Percentiles rank a stretch among this genome's conserved stretches.
These are phyloP conservation scores for Septoria petroselini DNA, from an alignment of 2,329 filamentous ascomycete species.

Conservation along the genomic window DNA sequence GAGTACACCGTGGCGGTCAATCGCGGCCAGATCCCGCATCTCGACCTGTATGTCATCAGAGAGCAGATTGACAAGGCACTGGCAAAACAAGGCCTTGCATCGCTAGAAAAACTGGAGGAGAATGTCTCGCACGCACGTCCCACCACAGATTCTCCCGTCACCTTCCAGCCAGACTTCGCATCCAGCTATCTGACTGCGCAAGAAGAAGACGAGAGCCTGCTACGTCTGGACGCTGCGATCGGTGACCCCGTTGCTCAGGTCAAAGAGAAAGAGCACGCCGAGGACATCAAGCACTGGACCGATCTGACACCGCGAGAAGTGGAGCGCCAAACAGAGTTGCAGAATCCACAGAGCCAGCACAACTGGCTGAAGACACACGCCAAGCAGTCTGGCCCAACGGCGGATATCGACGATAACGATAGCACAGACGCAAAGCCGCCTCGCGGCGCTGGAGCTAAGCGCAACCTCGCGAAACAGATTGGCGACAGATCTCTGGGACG, in stretches of 20 bases:
- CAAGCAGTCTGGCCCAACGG: conserved; percentile 22
- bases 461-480: conserved; percentile 38
- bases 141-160: conserved; percentile 30
- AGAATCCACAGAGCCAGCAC: conserved; percentile 87
- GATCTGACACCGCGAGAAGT: conserved; percentile 46
- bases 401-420: conserved; percentile 53
- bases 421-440: conserved; percentile 73
- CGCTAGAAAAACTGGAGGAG: conserved; percentile 42
- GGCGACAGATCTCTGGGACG: conserved; percentile 38
- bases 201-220: conserved; percentile 71
- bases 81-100: conserved; percentile 29
- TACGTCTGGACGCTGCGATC: conserved; percentile 58
- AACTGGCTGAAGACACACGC: conserved; percentile 68
- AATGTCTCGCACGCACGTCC: conserved; percentile 41
- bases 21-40: conserved; percentile 32
- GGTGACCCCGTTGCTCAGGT: conserved; percentile 48
- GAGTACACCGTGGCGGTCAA: conserved; percentile 40
- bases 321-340: conserved; percentile 53
- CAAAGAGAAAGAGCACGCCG: conserved; percentile 21
- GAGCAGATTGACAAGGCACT: conserved; percentile 35
- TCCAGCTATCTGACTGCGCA: conserved; percentile 65
- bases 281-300: conserved; percentile 35
- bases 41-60: conserved; percentile 36
- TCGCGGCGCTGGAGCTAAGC: conserved; percentile 35
- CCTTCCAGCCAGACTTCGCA: conserved; percentile 54